A percentile compares a stretch with the other conserved stretches of the same genome.
Evolutionary conservation across 1,139 yeast species (phyloP).

Genomic region (Arxiozyma heterogenica): DNA sequence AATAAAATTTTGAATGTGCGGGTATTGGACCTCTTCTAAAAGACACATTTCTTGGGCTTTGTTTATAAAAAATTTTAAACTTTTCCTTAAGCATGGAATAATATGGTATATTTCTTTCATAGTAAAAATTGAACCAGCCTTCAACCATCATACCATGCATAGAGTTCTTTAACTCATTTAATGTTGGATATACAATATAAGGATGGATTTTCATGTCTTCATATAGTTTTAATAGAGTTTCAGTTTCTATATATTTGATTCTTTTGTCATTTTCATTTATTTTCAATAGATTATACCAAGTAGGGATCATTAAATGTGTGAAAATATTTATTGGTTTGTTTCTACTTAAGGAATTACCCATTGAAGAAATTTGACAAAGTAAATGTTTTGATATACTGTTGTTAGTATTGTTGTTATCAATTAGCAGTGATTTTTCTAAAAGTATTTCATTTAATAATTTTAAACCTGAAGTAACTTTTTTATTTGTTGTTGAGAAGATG

Average conservation of each 20-base stretch:
- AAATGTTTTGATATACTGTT: slow-evolving; percentile 24
- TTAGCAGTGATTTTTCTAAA: slow-evolving; percentile 6
- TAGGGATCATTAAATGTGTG: slow-evolving; percentile 41
- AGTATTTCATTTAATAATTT: slow-evolving; percentile 41
- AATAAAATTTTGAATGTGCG: slow-evolving; percentile 39
- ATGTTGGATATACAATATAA: slow-evolving; percentile 47
- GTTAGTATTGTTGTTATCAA: not conserved
- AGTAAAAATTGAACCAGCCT: slow-evolving; percentile 47
- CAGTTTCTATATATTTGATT: slow-evolving; percentile 5
- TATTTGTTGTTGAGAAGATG: slow-evolving; percentile 50
- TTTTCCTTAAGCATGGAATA: slow-evolving; percentile 13
- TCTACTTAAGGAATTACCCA: slow-evolving; percentile 45
- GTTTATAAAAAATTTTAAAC: slow-evolving; percentile 23
- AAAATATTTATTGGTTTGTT: slow-evolving; percentile 39
- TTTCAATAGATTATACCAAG: slow-evolving; percentile 2
- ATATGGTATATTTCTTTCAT: slow-evolving; percentile 22
- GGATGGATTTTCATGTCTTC: slow-evolving; percentile 34
- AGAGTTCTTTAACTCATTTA: slow-evolving; percentile 39
- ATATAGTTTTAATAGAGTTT: slow-evolving; percentile 9
- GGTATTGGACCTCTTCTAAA: slow-evolving; percentile 32
- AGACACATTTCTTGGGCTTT: slow-evolving; percentile 11
- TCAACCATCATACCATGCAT: slow-evolving; percentile 43
- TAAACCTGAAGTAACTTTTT: slow-evolving; percentile 38
- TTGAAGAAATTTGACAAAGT: slow-evolving; percentile 50
- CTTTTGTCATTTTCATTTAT: slow-evolving; percentile 2